Evolutionary conservation across 2,329 filamentous ascomycete genomes (phyloP).

Genomic region (Cercospora brassicicola): DNA sequence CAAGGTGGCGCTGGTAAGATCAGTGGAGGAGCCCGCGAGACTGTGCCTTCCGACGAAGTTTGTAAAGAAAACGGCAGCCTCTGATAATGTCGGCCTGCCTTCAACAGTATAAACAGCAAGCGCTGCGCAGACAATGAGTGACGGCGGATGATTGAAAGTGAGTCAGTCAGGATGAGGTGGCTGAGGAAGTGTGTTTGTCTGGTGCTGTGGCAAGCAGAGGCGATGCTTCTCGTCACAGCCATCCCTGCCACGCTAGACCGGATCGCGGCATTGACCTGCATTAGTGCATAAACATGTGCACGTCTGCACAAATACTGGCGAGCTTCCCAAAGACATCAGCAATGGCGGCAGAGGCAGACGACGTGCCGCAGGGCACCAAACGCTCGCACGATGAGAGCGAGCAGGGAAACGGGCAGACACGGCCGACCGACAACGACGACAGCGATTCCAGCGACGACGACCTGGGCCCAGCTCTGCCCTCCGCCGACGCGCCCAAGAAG

Average conservation of each 20-base stretch:
- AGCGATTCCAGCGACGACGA: constrained; percentile 59
- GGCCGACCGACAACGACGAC: constrained; percentile 2
- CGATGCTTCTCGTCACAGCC: background rate
- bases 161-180: constrained; percentile 8
- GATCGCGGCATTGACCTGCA: background rate
- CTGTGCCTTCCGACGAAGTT: background rate
- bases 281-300: background rate
- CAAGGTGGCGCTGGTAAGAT: background rate
- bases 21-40: background rate
- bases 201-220: background rate
- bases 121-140: background rate
- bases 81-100: constrained; percentile 24
- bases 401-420: constrained; percentile 1
- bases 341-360: constrained; percentile 23
- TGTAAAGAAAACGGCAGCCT: constrained; percentile 20
- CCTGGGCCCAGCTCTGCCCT: constrained; percentile 87
- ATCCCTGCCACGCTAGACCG: background rate
- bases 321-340: background rate
- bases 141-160: constrained; percentile 15
- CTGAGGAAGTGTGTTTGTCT: background rate
- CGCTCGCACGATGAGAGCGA: constrained; percentile 34
- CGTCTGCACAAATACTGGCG: background rate
- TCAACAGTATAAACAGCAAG: constrained; percentile 19
- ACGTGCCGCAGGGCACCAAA: constrained; percentile 33
- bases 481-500: constrained; percentile 72